Evolutionary conservation across 2,329 filamentous ascomycete genomes (phyloP), one percentile per base, ranked within the genome.

Genomic region (Colletotrichum melonis): DNA sequence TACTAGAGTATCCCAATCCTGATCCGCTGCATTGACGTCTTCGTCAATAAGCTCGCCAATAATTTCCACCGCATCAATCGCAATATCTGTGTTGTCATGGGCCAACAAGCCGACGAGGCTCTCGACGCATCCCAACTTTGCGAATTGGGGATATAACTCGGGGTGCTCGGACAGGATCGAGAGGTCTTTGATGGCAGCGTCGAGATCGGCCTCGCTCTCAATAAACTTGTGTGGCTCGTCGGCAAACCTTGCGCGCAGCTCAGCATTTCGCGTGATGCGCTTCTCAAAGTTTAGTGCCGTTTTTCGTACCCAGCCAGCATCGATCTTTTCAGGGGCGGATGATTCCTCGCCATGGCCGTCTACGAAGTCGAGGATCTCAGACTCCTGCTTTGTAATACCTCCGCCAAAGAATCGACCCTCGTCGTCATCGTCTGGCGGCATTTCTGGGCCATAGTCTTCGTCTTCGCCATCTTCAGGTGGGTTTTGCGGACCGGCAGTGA

Each of bases 31-130:
- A 55, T 92, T 88, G 2, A 98, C 94, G 79, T 98, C 96, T 80
- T 99, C 95, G 78, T 98, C 97, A 16, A 95, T 97, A 76, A 98
- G 86, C 84, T 99, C 97, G 69, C 91, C 92, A 63, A 99, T 90
- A 59, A 98, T 94, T 84, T 98, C 94, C 63, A 98, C 92, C 0
- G 93, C 94, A 75, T 93, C 94, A 78, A 98, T 97, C 12, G 97
- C 95, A 76, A 99, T 97, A 79, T 99, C 97, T 0, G 95, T 96
- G 81, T 99, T 99, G 78, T 99, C 97, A 81, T 99, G 97, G 19
- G 96, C 93, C 62, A 99, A 86, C 65, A 99, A 84, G 2, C 92
- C 90, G 1, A 97, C 94, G 63, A 99, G 83, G 67, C 92, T 95
- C 5, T 84, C 89, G 0, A 92, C 91, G 72, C 91, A 93, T 24